Conservation (phyloP, 768 basidiomycete genomes). For the Lactifluus subvellereus region DNA sequence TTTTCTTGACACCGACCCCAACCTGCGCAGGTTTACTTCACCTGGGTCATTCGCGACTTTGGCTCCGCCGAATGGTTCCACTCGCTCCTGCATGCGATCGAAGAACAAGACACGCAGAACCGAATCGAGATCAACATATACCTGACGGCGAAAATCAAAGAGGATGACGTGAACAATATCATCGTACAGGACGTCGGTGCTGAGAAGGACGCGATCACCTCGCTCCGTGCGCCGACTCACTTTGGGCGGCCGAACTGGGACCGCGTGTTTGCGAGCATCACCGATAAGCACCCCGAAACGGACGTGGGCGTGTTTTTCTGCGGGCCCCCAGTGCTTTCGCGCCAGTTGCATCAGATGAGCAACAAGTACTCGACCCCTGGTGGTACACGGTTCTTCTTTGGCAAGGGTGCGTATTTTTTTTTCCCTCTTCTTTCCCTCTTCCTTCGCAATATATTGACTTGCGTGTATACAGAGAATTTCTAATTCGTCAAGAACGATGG, state of each 20-base stretch:
- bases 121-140: constrained; percentile 93
- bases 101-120: constrained; percentile 83
- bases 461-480: constrained; percentile 11
- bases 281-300: constrained; percentile 78
- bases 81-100: constrained; percentile 85
- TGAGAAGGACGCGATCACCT: constrained; percentile 87
- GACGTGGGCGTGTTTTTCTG: constrained; percentile 95
- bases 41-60: constrained; percentile 94
- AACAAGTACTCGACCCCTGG: constrained; percentile 81
- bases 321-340: constrained; percentile 69
- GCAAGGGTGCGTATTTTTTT: constrained; percentile 53
- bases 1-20: neutral
- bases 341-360: constrained; percentile 64
- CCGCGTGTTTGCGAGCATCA: constrained; percentile 63
- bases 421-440: neutral
- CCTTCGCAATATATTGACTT: neutral
- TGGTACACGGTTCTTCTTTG: constrained; percentile 84
- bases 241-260: constrained; percentile 89
- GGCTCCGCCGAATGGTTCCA: constrained; percentile 92
- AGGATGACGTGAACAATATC: constrained; percentile 93
- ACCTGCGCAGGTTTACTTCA: constrained; percentile 63
- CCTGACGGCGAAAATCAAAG: constrained; percentile 84
- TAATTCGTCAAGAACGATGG: neutral
- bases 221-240: constrained; percentile 85
- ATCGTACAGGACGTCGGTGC: constrained; percentile 90